These are phyloP conservation scores for Amborella trichopoda DNA, from an alignment of 164 flowering plant genomes.

Conservation along the genomic window DNA sequence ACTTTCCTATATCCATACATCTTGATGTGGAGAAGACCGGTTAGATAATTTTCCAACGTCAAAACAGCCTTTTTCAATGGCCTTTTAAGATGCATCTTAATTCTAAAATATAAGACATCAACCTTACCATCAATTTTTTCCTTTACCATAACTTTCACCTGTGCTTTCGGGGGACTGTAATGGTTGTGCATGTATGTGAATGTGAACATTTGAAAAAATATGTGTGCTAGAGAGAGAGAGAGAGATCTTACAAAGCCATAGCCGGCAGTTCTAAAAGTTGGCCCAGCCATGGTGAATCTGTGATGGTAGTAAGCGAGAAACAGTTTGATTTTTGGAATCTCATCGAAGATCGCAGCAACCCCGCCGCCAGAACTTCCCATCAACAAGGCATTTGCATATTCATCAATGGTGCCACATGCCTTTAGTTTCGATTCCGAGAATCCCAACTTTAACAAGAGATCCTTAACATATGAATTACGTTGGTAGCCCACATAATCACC, in stretches of 20 bases:
- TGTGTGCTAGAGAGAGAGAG: neutral
- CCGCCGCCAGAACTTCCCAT: slow-evolving; percentile 27
- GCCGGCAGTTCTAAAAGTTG: slow-evolving; percentile 13
- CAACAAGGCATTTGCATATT: slow-evolving; percentile 11
- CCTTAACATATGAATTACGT: slow-evolving; percentile 10
- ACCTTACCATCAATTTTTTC: too few relatives aligned
- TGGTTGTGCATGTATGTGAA: too few relatives aligned
- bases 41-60: too few relatives aligned
- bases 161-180: too few relatives aligned
- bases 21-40: too few relatives aligned
- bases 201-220: too few relatives aligned
- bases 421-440: neutral
- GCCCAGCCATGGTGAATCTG: slow-evolving; percentile 11
- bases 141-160: too few relatives aligned
- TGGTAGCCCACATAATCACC: slow-evolving; percentile 9
- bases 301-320: slow-evolving; percentile 7
- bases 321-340: slow-evolving; percentile 15
- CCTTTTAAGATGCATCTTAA: too few relatives aligned
- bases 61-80: too few relatives aligned
- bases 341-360: slow-evolving; percentile 17
- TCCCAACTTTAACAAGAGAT: neutral
- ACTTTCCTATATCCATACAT: too few relatives aligned
- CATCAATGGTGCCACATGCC: slow-evolving; percentile 8
- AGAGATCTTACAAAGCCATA: slow-evolving; percentile 22
- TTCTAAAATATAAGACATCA: too few relatives aligned